Evolutionary conservation across 2,329 filamentous ascomycete species (phyloP), one percentile per base, ranked within the genome.

Genomic region (Diaporthe amygdali): DNA sequence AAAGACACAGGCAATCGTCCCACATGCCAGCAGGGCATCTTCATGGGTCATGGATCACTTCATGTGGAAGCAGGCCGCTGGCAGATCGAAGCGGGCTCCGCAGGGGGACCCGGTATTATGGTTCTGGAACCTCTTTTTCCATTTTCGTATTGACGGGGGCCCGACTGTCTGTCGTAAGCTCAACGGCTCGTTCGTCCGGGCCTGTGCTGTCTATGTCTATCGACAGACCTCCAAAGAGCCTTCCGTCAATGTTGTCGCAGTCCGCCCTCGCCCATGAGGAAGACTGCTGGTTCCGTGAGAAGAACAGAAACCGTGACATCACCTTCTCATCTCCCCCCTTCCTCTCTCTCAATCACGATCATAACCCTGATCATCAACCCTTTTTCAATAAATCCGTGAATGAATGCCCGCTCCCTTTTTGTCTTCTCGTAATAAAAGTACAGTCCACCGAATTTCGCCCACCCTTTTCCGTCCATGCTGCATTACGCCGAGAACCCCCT

Each of bases 401-500:
- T 64, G 44, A 64, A 34, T 64, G 25, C 27, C 17, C 30, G 52
- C 52, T 46, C 49, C 66, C 22, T 8, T 64, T 52, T 63, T 51
- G 66, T 56, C 66, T 25, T 41, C 41, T 61, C 55, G 37, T 49
- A 59, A 46, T 61, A 51, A 56, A 66, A 71, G 32, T 66, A 41
- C 52, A 63, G 54, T 61, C 41, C 68, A 30, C 66, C 69, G n/a
- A 67, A 56, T 52, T 52, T 67, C 44, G 61, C 61, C 30, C 17
- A n/a, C n/a, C 46, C 34, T 63, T 61, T 34, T 25, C 59, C 59
- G 44, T 49, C 69, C 56, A 75, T 72, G 44, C 55, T 56, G 47
- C 37, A 69, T 71, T 68, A 70, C 68, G 74, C 74, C 75, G 72
- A 74, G 72, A 69, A 68, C 74, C 55, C 49, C 74, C 72, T 74